A percentile compares a stretch with the other conserved stretches of the same genome.
phyloP scores from a whole-genome alignment of 352 stramenopile species.

The Phytophthora citrophthora region DNA sequence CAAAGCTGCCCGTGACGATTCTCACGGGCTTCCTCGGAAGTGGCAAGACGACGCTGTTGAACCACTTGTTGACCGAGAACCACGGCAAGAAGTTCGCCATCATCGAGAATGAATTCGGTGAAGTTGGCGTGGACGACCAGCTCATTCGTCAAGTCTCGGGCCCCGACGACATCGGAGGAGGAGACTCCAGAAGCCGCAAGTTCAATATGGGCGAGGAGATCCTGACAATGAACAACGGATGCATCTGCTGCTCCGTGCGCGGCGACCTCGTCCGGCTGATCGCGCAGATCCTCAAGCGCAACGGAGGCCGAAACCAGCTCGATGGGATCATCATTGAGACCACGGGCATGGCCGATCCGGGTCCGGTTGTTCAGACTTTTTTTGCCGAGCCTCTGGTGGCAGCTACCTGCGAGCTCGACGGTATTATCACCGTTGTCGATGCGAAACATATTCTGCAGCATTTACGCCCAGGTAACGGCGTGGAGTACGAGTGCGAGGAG shows the following conservation, averaged over 20 bases:
- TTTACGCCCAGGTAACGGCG: conserved; percentile 59
- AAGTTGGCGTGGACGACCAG: conserved; percentile 92
- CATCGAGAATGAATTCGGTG: conserved; percentile 97
- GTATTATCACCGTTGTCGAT: conserved; percentile 96
- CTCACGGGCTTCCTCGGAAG: conserved; percentile 93
- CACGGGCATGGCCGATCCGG: conserved; percentile 89
- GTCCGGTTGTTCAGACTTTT: conserved; percentile 93
- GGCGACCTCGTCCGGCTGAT: conserved; percentile 73
- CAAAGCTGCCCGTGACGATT: conserved; percentile 85
- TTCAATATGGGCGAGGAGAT: conserved; percentile 71
- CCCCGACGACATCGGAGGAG: conserved; percentile 22
- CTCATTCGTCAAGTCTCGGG: conserved; percentile 57
- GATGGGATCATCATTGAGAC: conserved; percentile 92
- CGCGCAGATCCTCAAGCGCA: conserved; percentile 64
- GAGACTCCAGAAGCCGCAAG: conserved; percentile 44
- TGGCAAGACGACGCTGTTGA: conserved; percentile 96
- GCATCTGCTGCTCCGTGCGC: conserved; percentile 96
- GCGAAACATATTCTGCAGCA: conserved; percentile 91
- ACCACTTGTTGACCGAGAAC: conserved; percentile 91
- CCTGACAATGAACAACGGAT: conserved; percentile 95
- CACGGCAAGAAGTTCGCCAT: conserved; percentile 94
- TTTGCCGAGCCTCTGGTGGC: conserved; percentile 91
- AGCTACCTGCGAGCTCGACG: conserved; percentile 85
- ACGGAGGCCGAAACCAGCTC: conserved; percentile 44
- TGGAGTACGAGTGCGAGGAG: conserved; percentile 90